Evolutionary conservation across 2,329 filamentous ascomycete genomes (phyloP).

Genomic region (Diplodia sapinea): DNA sequence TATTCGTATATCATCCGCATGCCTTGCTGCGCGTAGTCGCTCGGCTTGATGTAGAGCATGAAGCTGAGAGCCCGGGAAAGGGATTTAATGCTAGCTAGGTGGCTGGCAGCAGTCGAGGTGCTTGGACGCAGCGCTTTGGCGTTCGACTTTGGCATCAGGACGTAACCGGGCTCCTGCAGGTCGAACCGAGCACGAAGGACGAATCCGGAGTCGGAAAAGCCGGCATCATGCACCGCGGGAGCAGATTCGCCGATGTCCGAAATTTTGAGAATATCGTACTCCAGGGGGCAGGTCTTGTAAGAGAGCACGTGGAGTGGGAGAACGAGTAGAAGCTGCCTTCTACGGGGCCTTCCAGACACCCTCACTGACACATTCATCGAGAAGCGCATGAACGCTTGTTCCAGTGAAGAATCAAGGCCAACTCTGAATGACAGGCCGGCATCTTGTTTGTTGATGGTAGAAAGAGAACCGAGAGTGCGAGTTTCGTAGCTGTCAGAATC

Average conservation of each 20-base stretch:
- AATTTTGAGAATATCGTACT: slow-evolving; percentile 5
- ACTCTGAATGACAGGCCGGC: slow-evolving; percentile 10
- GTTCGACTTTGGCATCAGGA: slow-evolving; percentile 21
- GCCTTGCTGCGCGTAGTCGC: slow-evolving; percentile 24
- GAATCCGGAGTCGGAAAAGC: slow-evolving; percentile 14
- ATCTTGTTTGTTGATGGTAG: slow-evolving; percentile 24
- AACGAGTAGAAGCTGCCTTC: slow-evolving; percentile 10
- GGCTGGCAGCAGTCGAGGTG: slow-evolving; percentile 11
- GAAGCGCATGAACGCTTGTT: slow-evolving; percentile 22
- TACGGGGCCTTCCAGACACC: slow-evolving; percentile 5
- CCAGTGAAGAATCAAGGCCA: not conserved
- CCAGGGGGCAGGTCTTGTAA: not conserved
- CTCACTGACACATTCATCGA: slow-evolving; percentile 21
- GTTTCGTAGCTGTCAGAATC: not conserved
- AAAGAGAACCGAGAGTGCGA: slow-evolving; percentile 13
- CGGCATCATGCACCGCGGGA: slow-evolving; percentile 19
- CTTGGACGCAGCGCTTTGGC: slow-evolving; percentile 21
- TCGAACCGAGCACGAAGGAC: slow-evolving; percentile 14
- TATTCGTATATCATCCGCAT: slow-evolving; percentile 1
- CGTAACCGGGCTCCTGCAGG: slow-evolving; percentile 13
- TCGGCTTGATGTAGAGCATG: slow-evolving; percentile 26
- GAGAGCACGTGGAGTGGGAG: slow-evolving; percentile 15
- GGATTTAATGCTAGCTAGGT: not conserved
- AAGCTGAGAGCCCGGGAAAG: slow-evolving; percentile 7
- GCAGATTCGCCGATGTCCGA: slow-evolving; percentile 1